Evolutionary conservation across 2,329 filamentous ascomycete species (phyloP).

Genomic region (Paraphaeosphaeria minitans): DNA sequence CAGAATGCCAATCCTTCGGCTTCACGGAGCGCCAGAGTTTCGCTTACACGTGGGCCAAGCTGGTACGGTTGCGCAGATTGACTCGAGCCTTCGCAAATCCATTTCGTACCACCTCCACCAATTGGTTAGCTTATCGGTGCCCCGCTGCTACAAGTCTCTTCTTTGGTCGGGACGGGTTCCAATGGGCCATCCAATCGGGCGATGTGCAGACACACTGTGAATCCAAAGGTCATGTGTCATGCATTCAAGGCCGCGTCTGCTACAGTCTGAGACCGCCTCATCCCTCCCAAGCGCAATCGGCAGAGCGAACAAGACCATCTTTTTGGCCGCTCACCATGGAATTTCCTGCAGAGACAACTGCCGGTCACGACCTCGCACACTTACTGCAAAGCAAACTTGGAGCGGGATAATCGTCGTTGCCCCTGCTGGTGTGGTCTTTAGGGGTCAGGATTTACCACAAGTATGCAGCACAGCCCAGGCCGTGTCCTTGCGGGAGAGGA

Average conservation of each 20-base stretch:
- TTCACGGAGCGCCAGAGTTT: slow-evolving; percentile 20
- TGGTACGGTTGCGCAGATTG: slow-evolving; percentile 19
- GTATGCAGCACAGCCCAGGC: background rate
- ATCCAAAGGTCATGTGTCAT: slow-evolving; percentile 9
- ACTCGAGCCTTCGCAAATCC: slow-evolving; percentile 22
- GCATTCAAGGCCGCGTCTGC: slow-evolving; percentile 14
- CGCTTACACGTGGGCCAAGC: slow-evolving; percentile 35
- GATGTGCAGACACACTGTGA: slow-evolving; percentile 18
- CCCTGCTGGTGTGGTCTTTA: slow-evolving; percentile 7
- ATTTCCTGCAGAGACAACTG: slow-evolving; percentile 16
- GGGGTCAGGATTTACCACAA: background rate
- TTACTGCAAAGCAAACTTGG: slow-evolving; percentile 17
- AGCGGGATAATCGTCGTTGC: slow-evolving; percentile 14
- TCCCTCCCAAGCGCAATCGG: slow-evolving; percentile 6
- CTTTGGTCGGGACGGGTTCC: slow-evolving; percentile 9
- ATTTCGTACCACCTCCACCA: slow-evolving; percentile 22
- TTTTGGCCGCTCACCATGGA: slow-evolving; percentile 12
- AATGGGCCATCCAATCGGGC: slow-evolving; percentile 17
- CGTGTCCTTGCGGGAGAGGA: background rate
- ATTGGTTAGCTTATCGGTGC: slow-evolving; percentile 21
- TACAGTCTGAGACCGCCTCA: slow-evolving; percentile 15
- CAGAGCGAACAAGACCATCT: slow-evolving; percentile 10
- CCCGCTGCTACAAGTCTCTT: slow-evolving; percentile 15
- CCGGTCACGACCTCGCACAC: slow-evolving; percentile 10
- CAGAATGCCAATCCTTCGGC: slow-evolving; percentile 18